Evolutionary conservation across 306 rosid species (phyloP), one percentile per base, ranked within the genome.

Genomic region (Mimosa bimucronata): DNA sequence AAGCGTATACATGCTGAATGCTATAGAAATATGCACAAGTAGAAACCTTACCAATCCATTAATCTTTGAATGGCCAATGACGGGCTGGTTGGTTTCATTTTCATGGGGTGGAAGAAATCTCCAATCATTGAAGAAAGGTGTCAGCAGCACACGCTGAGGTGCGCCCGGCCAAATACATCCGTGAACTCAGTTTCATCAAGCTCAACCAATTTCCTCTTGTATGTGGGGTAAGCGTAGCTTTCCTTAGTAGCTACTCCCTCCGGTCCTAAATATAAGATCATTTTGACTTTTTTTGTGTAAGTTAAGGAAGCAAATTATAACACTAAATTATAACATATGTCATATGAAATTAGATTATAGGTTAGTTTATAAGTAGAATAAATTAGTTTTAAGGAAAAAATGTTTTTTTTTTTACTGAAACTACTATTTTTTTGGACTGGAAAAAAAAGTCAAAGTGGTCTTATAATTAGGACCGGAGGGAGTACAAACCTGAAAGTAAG

Each of bases 211-310:
- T 87, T 88, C 81, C 87, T 88, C 87, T 94, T 94, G 90, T 88
- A 94, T 34, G 83, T 40, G 8, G 97, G 93, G 79, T 94, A 93
- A 66, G 97, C 98, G 81, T 82, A 3, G 89, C 98, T 92, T 87
- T 94, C 98, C 67, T 81, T 75, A 4, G 97, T 91, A 48, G 97
- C 98, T n/a, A 92, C n/a, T n/a, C n/a, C n/a, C n/a, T n/a, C n/a
- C n/a, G n/a, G n/a, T n/a, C n/a, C n/a, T n/a, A n/a, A n/a, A n/a
- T n/a, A n/a, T n/a, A n/a, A n/a, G n/a, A n/a, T n/a, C n/a, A n/a
- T n/a, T n/a, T n/a, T n/a, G n/a, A n/a, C n/a, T n/a, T n/a, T n/a
- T n/a, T n/a, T n/a, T n/a, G n/a, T n/a, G n/a, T n/a, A n/a, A n/a
- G n/a, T n/a, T n/a, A n/a, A n/a, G n/a, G n/a, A n/a, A n/a, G n/a